Evolutionary conservation across 257 asterid species (phyloP).

Genomic region (Solanum paucissectum): DNA sequence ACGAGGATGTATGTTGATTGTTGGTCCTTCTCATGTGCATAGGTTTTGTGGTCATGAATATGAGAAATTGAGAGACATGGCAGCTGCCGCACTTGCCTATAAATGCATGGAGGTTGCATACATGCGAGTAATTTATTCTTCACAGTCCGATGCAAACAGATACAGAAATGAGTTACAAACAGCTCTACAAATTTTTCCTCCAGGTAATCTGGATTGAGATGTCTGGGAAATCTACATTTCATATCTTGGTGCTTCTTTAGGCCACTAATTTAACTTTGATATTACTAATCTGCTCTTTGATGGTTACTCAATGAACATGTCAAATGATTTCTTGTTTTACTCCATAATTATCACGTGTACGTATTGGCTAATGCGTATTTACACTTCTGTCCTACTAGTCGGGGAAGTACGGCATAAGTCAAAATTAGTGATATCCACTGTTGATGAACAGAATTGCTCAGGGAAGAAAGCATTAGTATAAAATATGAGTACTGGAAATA

Average conservation of each 20-base stretch:
- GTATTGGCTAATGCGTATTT: background rate
- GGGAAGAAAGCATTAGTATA: background rate
- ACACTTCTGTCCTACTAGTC: background rate
- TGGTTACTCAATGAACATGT: background rate
- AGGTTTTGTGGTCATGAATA: conserved; percentile 12
- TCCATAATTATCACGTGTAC: background rate
- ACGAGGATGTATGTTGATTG: background rate
- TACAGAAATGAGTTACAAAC: conserved; percentile 11
- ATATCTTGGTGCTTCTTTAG: background rate
- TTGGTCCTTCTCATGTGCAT: background rate
- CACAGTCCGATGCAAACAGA: background rate
- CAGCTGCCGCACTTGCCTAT: conserved; percentile 18
- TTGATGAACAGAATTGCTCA: background rate
- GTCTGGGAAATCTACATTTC: background rate
- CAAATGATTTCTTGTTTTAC: background rate
- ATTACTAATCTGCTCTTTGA: background rate
- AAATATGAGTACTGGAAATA: background rate
- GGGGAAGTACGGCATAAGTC: background rate
- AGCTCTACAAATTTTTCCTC: conserved; percentile 4
- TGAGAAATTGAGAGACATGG: conserved; percentile 16
- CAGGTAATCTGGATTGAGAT: background rate
- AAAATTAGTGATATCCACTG: background rate
- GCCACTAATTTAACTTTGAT: background rate
- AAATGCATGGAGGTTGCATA: conserved; percentile 17
- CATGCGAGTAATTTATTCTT: conserved; percentile 11